Percentiles rank a stretch among this genome's conserved stretches.
Evolutionary conservation across 2,329 filamentous ascomycete species (phyloP).

Genomic region (Arthrinium puccinioides): DNA sequence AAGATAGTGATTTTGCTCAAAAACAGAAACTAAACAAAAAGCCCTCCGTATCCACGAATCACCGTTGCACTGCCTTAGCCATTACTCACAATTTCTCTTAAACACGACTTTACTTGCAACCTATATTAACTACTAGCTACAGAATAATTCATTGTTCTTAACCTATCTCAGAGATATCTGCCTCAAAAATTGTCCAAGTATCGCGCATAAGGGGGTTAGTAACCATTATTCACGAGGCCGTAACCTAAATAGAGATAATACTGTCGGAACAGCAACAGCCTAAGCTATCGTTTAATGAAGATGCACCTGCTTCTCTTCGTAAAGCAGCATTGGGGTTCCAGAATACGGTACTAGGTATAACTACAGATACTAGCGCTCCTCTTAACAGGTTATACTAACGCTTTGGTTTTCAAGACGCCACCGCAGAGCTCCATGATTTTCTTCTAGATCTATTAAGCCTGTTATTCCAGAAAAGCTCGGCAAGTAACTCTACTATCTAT

Average conservation of each 20-base stretch:
- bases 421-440: conserved; percentile 1
- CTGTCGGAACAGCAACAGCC: not conserved
- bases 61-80: not conserved
- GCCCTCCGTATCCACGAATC: not conserved
- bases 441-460: not conserved
- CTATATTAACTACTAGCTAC: not conserved
- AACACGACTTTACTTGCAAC: no score
- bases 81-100: not conserved
- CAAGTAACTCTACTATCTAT: not conserved
- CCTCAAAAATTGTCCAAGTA: not conserved
- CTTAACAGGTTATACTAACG: not conserved
- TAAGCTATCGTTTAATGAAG: not conserved
- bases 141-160: not conserved
- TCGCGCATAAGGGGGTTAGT: not conserved
- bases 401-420: not conserved
- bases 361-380: not conserved
- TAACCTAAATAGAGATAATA: not conserved
- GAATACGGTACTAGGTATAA: not conserved
- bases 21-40: not conserved
- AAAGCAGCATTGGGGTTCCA: not conserved
- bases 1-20: not conserved
- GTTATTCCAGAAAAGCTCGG: not conserved
- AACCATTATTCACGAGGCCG: not conserved
- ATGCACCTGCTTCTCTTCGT: not conserved
- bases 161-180: not conserved